A percentile compares a stretch with the other conserved stretches of the same genome.
Conservation (phyloP, 1,139 yeast species). For the Tardiomyces depauwii region DNA sequence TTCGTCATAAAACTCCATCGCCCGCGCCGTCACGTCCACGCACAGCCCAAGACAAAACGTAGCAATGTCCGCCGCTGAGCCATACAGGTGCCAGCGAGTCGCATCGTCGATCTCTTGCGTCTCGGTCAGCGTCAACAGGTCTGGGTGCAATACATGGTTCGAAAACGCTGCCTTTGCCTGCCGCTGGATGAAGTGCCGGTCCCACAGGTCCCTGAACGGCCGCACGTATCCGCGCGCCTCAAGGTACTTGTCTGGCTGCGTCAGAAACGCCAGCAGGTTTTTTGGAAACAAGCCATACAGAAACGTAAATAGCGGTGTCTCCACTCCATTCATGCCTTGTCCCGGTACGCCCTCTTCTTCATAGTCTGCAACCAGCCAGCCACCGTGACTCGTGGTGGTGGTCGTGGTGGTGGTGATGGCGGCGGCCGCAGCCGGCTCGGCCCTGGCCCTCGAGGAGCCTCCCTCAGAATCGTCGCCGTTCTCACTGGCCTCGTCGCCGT, state of each 20-base stretch:
- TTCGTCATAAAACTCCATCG: neutral
- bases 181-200: constrained; percentile 23
- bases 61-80: constrained; percentile 27
- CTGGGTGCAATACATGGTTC: constrained; percentile 39
- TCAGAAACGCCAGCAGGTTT: constrained; percentile 35
- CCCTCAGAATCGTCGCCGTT: constrained; percentile 2
- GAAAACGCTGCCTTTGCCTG: constrained; percentile 21
- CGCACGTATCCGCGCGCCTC: constrained; percentile 10
- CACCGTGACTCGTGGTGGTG: neutral
- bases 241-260: constrained; percentile 31
- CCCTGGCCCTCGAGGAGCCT: too few species aligned
- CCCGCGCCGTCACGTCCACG: neutral
- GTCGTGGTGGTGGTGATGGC: neutral
- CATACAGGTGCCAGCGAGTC: constrained; percentile 24
- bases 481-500: constrained; percentile 2
- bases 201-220: constrained; percentile 22
- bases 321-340: constrained; percentile 8
- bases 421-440: constrained; percentile 1
- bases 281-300: constrained; percentile 55
- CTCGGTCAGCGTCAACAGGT: constrained; percentile 28
- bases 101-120: constrained; percentile 33
- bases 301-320: constrained; percentile 31
- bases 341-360: constrained; percentile 11
- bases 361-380: constrained; percentile 25
- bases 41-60: constrained; percentile 22